Base-by-base conservation (phyloP, 2,329 filamentous ascomycete genomes). In the Ceratocystis cacaofunesta region DNA sequence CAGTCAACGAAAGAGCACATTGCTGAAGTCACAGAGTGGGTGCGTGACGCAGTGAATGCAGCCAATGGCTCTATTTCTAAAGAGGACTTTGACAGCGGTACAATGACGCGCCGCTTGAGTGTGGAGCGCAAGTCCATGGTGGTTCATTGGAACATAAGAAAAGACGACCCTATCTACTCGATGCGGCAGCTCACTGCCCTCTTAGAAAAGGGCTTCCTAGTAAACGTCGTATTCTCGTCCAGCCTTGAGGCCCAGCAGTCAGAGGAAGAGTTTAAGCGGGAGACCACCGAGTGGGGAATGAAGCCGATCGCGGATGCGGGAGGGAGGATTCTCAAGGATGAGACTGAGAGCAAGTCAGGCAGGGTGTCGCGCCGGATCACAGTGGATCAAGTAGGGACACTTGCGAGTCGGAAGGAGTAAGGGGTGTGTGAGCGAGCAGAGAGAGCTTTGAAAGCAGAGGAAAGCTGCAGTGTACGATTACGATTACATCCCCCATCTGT, bases 1-100 rank as follows among this genome's bases (percentile, higher is more conserved):
- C 78, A 78, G 66, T 84, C 88, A 0, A 84, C 78, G 0, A 71
- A 71, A 46, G 82, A 85, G 28, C 86, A 92, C 74, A 84, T 83
- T 22, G 73, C 80, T 68, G 79, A 74, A 28, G 73, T 92, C 57
- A 70, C 92, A 32, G 68, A 67, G 58, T 72, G 65, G 61, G 67
- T 70, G 5, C 62, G 43, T 12, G 32, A 66, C 28, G 68, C 55
- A 1, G 32, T 68, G 19, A 44, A 36, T 12, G 72, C 74, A 58
- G 71, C 71, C 15, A 65, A 71, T 15, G 76, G 74, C 0, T 78
- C 74, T 65, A 79, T 72, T 69, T 78, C 82, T 74, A 71, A 70
- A 62, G 79, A 78, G 72, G 68, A 69, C 3, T 72, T 76, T 68
- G 76, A 79, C 32, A 82, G 81, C 17, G 72, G 3, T 74, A 72